Conservation (phyloP, 1,284 basidiomycete species). For the Puccinia horiana region DNA sequence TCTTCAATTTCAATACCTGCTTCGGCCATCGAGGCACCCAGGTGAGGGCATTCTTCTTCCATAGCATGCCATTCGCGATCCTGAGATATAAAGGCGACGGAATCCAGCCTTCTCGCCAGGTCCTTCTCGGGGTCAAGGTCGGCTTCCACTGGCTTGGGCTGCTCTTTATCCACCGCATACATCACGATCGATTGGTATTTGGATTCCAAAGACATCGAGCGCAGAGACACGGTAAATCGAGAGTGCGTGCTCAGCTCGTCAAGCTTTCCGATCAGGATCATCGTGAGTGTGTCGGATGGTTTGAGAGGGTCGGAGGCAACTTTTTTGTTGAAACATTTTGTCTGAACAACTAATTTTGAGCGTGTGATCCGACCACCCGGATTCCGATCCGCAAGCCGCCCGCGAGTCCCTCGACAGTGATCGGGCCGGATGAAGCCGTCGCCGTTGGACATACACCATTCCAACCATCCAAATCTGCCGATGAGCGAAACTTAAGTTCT, state of each 20-base stretch:
- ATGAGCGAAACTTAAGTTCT: too few relatives aligned
- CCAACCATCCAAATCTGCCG: too few relatives aligned
- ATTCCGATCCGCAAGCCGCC: too few relatives aligned
- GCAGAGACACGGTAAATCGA: constrained; percentile 33
- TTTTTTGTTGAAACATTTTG: too few relatives aligned
- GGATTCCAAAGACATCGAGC: constrained; percentile 31
- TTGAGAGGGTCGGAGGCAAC: background rate
- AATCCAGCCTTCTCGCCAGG: background rate
- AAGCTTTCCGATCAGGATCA: constrained; percentile 34
- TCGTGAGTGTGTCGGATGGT: background rate
- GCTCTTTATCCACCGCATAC: constrained; percentile 21
- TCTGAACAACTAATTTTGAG: too few relatives aligned
- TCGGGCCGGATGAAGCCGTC: too few relatives aligned
- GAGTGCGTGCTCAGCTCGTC: constrained; percentile 22
- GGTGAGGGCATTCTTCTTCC: constrained; percentile 58
- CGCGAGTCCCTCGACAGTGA: too few relatives aligned
- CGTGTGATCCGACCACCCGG: too few relatives aligned
- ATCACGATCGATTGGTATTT: constrained; percentile 47
- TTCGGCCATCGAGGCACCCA: constrained; percentile 57
- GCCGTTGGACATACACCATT: too few relatives aligned
- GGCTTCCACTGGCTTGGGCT: background rate
- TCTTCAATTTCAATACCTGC: constrained; percentile 55
- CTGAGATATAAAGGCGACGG: background rate
- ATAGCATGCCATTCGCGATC: constrained; percentile 52
- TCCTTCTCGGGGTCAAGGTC: background rate